These are phyloP conservation scores for Beauveria varroae DNA, from an alignment of 2,329 filamentous ascomycete genomes.

Conservation along the genomic window DNA sequence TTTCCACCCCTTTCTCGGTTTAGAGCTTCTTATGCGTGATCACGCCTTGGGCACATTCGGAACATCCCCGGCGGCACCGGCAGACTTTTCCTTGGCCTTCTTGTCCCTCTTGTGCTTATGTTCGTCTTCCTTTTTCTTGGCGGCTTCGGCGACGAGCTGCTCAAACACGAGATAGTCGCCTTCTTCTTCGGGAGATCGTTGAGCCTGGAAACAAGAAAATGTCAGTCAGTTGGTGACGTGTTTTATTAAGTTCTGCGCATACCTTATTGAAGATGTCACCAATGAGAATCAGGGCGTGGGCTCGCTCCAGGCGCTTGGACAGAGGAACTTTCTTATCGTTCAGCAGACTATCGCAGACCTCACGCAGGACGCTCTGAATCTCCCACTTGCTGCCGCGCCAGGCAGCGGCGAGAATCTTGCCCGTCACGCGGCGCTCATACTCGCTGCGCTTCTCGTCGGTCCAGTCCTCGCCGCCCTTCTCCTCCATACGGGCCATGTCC, in stretches of 20 bases:
- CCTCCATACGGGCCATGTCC: conserved; percentile 95
- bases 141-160: conserved; percentile 92
- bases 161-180: conserved; percentile 99
- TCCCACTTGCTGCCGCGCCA: conserved; percentile 97
- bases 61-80: conserved; percentile 16
- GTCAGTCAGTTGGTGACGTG: not conserved
- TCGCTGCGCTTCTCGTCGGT: conserved; percentile 95
- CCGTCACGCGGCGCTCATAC: conserved; percentile 91
- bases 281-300: conserved; percentile 79
- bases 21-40: not conserved
- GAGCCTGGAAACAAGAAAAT: conserved; percentile 48
- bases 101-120: conserved; percentile 52
- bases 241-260: conserved; percentile 21
- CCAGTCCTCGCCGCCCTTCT: conserved; percentile 93
- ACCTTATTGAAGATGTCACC: conserved; percentile 88
- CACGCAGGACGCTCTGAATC: conserved; percentile 90
- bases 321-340: conserved; percentile 71
- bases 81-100: conserved; percentile 32
- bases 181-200: conserved; percentile 88
- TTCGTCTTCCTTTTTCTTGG: conserved; percentile 88
- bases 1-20: not conserved
- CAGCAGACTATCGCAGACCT: conserved; percentile 86
- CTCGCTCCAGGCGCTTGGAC: conserved; percentile 81
- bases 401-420: conserved; percentile 94
- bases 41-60: conserved; percentile 18